Conservation (phyloP, 2,329 filamentous ascomycete species). For the Paraphaeosphaeria sporulosa region DNA sequence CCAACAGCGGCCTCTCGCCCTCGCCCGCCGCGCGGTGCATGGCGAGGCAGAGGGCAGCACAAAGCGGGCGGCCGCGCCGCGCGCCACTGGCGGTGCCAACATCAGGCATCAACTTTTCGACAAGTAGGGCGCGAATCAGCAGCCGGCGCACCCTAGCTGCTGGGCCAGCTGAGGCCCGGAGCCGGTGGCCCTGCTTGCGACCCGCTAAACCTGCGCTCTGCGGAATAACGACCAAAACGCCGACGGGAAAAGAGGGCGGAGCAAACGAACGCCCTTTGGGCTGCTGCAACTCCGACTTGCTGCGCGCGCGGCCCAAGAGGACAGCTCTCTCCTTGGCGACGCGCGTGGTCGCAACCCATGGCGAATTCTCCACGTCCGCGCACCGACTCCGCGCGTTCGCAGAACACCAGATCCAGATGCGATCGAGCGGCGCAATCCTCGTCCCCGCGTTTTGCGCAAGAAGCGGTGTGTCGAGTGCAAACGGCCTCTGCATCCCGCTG, state of each 20-base stretch:
- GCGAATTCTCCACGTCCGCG: not conserved
- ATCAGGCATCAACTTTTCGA: constrained; percentile 19
- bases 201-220: constrained; percentile 25
- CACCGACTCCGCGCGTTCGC: not conserved
- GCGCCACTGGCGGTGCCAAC: constrained; percentile 6
- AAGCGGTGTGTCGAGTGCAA: constrained; percentile 28
- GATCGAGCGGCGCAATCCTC: not conserved
- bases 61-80: not conserved
- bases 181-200: constrained; percentile 38
- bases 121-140: constrained; percentile 37
- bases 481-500: not conserved
- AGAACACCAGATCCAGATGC: not conserved
- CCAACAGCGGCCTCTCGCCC: not conserved
- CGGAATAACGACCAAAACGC: constrained; percentile 31
- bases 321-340: not conserved
- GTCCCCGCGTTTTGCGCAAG: constrained; percentile 14
- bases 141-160: constrained; percentile 22
- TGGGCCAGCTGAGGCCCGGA: constrained; percentile 29
- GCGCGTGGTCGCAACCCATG: not conserved
- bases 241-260: constrained; percentile 36
- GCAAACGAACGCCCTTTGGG: constrained; percentile 34
- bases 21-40: not conserved
- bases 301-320: constrained; percentile 1
- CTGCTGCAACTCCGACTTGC: not conserved
- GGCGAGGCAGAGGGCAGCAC: not conserved